A percentile compares a stretch with the other conserved stretches of the same genome.
Evolutionary conservation across 768 basidiomycete species (phyloP).

Genomic region (Leccinellum luteum): DNA sequence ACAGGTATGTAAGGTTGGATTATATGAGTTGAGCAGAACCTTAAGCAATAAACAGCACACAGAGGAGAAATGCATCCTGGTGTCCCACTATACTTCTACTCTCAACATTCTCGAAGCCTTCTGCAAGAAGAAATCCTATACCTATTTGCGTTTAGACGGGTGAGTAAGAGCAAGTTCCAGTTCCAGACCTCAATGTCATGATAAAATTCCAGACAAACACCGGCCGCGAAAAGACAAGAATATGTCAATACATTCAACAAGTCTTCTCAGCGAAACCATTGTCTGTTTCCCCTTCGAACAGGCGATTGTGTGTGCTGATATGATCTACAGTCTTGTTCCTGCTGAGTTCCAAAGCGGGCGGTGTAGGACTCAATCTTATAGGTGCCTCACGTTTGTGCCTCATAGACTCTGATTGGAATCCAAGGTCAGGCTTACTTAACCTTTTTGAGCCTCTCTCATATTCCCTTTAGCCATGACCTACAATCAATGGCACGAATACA

Average conservation of each 20-base stretch:
- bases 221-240: slow-evolving; percentile 74
- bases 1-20: slow-evolving; percentile 39
- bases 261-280: slow-evolving; percentile 64
- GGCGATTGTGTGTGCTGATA: slow-evolving; percentile 1
- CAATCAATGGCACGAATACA: slow-evolving; percentile 98
- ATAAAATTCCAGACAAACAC: slow-evolving; percentile 57
- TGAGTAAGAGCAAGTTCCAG: slow-evolving; percentile 23
- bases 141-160: slow-evolving; percentile 88
- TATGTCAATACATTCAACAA: slow-evolving; percentile 89
- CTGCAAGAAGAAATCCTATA: slow-evolving; percentile 74
- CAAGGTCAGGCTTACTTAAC: slow-evolving; percentile 47
- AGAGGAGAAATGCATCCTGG: slow-evolving; percentile 92
- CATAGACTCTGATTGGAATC: slow-evolving; percentile 94
- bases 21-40: neutral
- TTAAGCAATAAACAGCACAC: slow-evolving; percentile 48
- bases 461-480: slow-evolving; percentile 66
- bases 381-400: slow-evolving; percentile 87
- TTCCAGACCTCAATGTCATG: slow-evolving; percentile 2
- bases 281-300: slow-evolving; percentile 37
- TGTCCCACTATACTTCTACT: slow-evolving; percentile 96
- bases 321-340: slow-evolving; percentile 73
- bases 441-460: neutral
- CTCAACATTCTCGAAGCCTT: slow-evolving; percentile 88
- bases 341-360: slow-evolving; percentile 92
- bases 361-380: slow-evolving; percentile 89